These are phyloP conservation scores for Alliaria petiolata DNA, from an alignment of 345 rosid genomes.

Conservation along the genomic window DNA sequence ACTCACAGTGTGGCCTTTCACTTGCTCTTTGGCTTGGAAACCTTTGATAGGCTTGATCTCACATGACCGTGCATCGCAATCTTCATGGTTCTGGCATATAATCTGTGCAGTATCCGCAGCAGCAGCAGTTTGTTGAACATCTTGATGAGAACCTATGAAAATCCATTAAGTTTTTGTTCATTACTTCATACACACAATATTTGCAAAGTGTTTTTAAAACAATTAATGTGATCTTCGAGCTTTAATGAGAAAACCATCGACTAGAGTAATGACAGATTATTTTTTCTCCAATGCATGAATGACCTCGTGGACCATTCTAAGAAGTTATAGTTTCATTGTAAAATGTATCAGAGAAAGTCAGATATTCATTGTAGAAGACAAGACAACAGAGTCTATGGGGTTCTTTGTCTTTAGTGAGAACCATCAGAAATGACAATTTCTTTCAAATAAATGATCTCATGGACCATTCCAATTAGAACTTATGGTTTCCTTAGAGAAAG, in stretches of 20 bases:
- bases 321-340: slow-evolving; percentile 25
- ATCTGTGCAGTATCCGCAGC: slow-evolving; percentile 33
- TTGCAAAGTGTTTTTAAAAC: not conserved
- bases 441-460: not conserved
- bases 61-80: slow-evolving; percentile 50
- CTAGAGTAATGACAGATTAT: not conserved
- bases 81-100: slow-evolving; percentile 67
- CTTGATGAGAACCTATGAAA: slow-evolving; percentile 64
- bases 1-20: slow-evolving; percentile 89
- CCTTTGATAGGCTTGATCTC: slow-evolving; percentile 80
- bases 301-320: not conserved
- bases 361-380: slow-evolving; percentile 17
- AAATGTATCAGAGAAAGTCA: slow-evolving; percentile 23
- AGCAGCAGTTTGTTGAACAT: slow-evolving; percentile 45
- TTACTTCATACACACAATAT: slow-evolving; percentile 3
- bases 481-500: slow-evolving; percentile 6
- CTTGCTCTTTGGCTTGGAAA: slow-evolving; percentile 84
- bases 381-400: not conserved
- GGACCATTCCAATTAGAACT: slow-evolving; percentile 16
- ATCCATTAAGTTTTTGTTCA: not conserved
- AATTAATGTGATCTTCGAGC: not conserved
- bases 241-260: not conserved
- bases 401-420: no score
- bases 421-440: not conserved
- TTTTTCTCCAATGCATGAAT: not conserved